Evolutionary conservation across 129 eudicot species (phyloP), one percentile per base, ranked within the genome.

Genomic region (Pseudognaphalium luteoalbum): DNA sequence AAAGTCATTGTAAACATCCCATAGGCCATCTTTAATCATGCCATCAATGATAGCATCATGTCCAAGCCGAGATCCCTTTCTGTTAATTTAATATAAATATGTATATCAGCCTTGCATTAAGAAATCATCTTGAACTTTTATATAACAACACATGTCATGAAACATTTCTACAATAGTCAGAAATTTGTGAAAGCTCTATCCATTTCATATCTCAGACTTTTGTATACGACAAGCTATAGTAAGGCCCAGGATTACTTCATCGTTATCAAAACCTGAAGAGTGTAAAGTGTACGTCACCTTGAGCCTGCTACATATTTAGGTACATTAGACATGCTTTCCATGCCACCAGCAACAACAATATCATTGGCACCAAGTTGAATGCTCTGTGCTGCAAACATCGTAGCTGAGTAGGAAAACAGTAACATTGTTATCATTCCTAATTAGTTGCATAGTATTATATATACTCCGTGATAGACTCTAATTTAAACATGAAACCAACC

Each of bases 251-350:
- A 4, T 44, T 11, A 44, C 17, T 44, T 44, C 2, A 44, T 44
- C 4, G 11, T 4, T 44, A 44, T 44, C 52, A 44, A 12, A 44
- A 44, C 15, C 52, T 44, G 4, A 44, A 44, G 52, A 7, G 12
- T 44, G 17, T 47, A 14, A 47, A 11, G n/a, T 8, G 54, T 47
- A 47, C 54, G 12, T 47, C 54, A 47, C 54, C 54, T 87, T 70
- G 96, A 88, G 54, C 78, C 71, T 5, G 90, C 80, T 5, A 94
- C 70, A 82, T 94, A 94, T 75, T 94, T 94, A 68, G 98, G 98
- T 7, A 87, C 87, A 80, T 94, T 94, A 64, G 98, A 94, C 98
- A 94, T 94, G 88, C 96, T 94, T 60, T 94, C 98, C 98, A 94
- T 94, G 72, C 98, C 98, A 67, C 98, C 97, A 28, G 96, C 89